Conservation (phyloP, 2,329 filamentous ascomycete genomes). For the Waltergamsia citrina region DNA sequence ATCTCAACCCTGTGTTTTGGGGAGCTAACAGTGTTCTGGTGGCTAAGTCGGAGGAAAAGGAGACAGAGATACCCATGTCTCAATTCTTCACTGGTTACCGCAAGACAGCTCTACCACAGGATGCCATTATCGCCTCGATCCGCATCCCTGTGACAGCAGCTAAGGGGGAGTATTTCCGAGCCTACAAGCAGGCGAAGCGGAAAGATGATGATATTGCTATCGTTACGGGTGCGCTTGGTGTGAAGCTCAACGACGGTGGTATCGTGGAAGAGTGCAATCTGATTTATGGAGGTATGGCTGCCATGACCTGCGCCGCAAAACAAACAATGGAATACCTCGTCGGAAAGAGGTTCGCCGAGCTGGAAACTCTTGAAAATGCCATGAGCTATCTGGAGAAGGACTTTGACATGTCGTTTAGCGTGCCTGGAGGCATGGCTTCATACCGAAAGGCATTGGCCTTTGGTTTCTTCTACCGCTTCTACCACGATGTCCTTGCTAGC, state of each 20-base stretch:
- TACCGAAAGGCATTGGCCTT: constrained; percentile 86
- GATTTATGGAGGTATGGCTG: constrained; percentile 92
- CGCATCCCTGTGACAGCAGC: constrained; percentile 69
- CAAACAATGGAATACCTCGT: constrained; percentile 63
- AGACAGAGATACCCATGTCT: constrained; percentile 81
- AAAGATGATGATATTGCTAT: constrained; percentile 99
- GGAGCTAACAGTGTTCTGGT: constrained; percentile 75
- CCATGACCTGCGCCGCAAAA: constrained; percentile 80
- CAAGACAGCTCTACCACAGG: constrained; percentile 66
- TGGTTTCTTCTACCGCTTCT: constrained; percentile 95
- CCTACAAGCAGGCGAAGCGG: constrained; percentile 93
- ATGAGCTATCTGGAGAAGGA: constrained; percentile 87
- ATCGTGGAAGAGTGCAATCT: constrained; percentile 67
- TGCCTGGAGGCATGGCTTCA: constrained; percentile 95
- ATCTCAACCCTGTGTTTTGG: constrained; percentile 89
- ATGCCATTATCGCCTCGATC: constrained; percentile 80
- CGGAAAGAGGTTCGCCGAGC: constrained; percentile 71
- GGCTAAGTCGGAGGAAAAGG: constrained; percentile 64
- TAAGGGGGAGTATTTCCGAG: constrained; percentile 73
- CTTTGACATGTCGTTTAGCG: constrained; percentile 81
- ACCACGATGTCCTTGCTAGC: constrained; percentile 71
- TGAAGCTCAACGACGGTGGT: constrained; percentile 61
- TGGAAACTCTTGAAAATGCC: constrained; percentile 75
- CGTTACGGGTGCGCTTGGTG: constrained; percentile 76
- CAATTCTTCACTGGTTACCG: constrained; percentile 91